Percentiles rank a stretch among this genome's conserved stretches.
Conservation (phyloP, 371 early-diverging fungal species). For the Rhizomucor miehei region DNA sequence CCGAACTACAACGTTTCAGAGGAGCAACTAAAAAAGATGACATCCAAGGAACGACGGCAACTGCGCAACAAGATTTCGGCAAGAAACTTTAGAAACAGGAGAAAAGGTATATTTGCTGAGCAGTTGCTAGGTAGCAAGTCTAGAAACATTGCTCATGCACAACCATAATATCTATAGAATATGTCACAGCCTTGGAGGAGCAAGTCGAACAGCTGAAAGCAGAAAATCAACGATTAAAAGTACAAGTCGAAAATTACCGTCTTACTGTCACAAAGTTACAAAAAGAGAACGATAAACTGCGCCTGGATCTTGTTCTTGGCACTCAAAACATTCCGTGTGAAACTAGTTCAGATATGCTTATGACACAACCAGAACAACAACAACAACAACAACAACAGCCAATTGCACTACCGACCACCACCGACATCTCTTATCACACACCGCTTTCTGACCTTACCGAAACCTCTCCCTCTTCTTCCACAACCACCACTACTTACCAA, state of each 20-base stretch:
- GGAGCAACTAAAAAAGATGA: constrained; percentile 55
- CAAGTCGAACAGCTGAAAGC: constrained; percentile 34
- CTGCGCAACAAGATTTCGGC: constrained; percentile 89
- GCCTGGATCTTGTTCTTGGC: constrained; percentile 27
- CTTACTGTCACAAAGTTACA: constrained; percentile 20
- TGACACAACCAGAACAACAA: too few species aligned
- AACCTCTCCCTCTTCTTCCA: constrained; percentile 2
- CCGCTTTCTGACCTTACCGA: background rate
- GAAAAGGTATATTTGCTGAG: constrained; percentile 67
- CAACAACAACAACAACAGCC: background rate
- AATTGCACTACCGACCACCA: background rate
- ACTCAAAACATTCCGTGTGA: constrained; percentile 2
- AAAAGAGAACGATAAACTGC: constrained; percentile 36
- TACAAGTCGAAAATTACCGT: constrained; percentile 39
- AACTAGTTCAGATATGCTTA: too few species aligned
- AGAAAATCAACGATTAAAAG: constrained; percentile 55
- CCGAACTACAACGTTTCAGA: constrained; percentile 12
- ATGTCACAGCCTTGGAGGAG: constrained; percentile 73
- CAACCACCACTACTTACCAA: background rate
- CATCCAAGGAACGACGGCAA: constrained; percentile 80
- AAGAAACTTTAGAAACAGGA: constrained; percentile 80
- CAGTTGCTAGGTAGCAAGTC: too few species aligned
- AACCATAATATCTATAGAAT: constrained; percentile 58
- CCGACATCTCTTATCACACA: constrained; percentile 1
- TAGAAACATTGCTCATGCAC: too few species aligned